Base-by-base conservation (phyloP, 345 rosid genomes). In the Theobroma cacao region DNA sequence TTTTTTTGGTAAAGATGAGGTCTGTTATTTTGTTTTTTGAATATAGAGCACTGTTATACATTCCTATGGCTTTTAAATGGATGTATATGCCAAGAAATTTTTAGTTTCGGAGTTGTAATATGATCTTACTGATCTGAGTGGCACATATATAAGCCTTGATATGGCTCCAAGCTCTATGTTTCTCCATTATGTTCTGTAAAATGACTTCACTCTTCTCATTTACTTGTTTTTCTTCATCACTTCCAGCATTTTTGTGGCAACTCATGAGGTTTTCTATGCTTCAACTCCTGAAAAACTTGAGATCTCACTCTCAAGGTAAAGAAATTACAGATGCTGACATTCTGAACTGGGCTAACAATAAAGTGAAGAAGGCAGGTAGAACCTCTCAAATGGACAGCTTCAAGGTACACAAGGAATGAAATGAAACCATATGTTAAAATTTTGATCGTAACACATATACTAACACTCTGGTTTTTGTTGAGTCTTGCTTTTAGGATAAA, bases 211-310 rank as follows among this genome's bases (percentile, higher is more conserved):
- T 59, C 24, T 52, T 62, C 14, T 52, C 66, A 84, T 77, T 65
- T 48, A 53, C 31, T 78, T 50, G 18, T 69, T 75, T 65, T 48
- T 59, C 20, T 72, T 38, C 20, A 70, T 64, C 59, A 73, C 11
- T 59, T 75, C 76, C 97, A 94, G 99, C 99, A 34, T 89, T 81
- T 82, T 71, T 96, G 74, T 96, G 99, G 99, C 98, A 96, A 83
- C 87, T 96, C 74, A 94, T 96, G 99, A 92, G 99, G 87, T 96
- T 85, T 80, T 86, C 90, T 10, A 96, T 96, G 98, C 93, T 96
- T 78, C 98, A 92, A 89, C 99, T 94, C 75, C 88, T 96, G 85
- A 90, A 84, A 84, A 94, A 96, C 86, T 83, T 96, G 85, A 89
- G 99, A 85, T 83, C 88, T 70, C 97, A 90, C 84, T 87, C 94